A percentile compares a stretch with the other conserved stretches of the same genome.
Conservation (phyloP, 2,329 filamentous ascomycete species). For the Beauveria sp. region DNA sequence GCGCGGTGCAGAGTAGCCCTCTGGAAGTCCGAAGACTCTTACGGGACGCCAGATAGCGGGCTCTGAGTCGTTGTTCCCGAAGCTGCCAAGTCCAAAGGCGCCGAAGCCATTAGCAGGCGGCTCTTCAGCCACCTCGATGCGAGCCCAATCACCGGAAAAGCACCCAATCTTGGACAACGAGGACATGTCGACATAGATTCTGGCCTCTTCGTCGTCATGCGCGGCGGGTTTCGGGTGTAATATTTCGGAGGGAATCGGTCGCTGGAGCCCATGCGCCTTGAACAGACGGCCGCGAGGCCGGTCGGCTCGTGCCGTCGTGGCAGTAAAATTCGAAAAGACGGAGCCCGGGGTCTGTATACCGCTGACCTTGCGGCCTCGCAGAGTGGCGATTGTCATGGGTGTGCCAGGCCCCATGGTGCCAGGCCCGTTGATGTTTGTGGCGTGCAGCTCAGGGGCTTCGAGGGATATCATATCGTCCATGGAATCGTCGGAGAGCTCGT, state of each 20-base stretch:
- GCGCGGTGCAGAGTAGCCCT: slow-evolving; percentile 53
- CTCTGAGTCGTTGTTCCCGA: slow-evolving; percentile 46
- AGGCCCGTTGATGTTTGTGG: slow-evolving; percentile 70
- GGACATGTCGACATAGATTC: slow-evolving; percentile 83
- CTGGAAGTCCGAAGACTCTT: slow-evolving; percentile 82
- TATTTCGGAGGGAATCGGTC: slow-evolving; percentile 64
- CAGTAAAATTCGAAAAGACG: slow-evolving; percentile 81
- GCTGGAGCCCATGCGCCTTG: slow-evolving; percentile 70
- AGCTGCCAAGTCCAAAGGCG: slow-evolving; percentile 60
- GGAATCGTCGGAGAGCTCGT: slow-evolving; percentile 78
- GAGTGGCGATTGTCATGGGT: slow-evolving; percentile 59
- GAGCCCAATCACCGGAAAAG: slow-evolving; percentile 96
- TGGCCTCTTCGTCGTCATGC: slow-evolving; percentile 79
- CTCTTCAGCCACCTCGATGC: slow-evolving; percentile 69
- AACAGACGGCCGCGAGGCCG: slow-evolving; percentile 71
- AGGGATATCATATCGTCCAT: slow-evolving; percentile 91
- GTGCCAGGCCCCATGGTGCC: slow-evolving; percentile 76
- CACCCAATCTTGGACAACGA: slow-evolving; percentile 85
- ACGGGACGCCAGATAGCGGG: slow-evolving; percentile 69
- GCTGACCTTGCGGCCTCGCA: slow-evolving; percentile 55
- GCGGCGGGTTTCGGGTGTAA: slow-evolving; percentile 73
- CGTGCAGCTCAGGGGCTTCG: slow-evolving; percentile 67
- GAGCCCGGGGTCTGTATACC: slow-evolving; percentile 78
- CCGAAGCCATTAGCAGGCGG: slow-evolving; percentile 61
- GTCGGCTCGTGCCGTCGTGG: slow-evolving; percentile 70